Percentiles rank a stretch among this genome's conserved stretches.
Evolutionary conservation across 2,329 filamentous ascomycete genomes (phyloP).

Genomic region (Pestalotiopsis sp.): DNA sequence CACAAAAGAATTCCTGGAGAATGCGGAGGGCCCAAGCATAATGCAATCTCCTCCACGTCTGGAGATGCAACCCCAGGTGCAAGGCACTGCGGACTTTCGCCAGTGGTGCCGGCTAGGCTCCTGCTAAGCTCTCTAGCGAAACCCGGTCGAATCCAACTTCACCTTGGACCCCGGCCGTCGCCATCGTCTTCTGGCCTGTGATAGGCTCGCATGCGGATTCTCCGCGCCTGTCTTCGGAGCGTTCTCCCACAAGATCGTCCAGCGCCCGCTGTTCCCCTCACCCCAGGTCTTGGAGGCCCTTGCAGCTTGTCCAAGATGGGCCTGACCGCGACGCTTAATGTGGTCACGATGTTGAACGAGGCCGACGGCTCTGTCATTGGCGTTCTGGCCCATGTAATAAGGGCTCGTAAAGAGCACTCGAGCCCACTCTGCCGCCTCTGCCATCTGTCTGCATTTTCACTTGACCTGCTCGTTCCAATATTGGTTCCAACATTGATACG

Average conservation of each 20-base stretch:
- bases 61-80: conserved; percentile 3
- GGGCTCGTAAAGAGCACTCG: conserved; percentile 1
- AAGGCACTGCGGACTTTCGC: neutral
- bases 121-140: neutral
- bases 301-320: conserved; percentile 11
- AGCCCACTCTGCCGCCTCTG: neutral
- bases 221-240: conserved; percentile 4
- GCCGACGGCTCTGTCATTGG: neutral
- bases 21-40: conserved; percentile 11
- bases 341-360: conserved; percentile 13
- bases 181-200: neutral
- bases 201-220: conserved; percentile 7
- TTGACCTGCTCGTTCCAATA: neutral
- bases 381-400: conserved; percentile 2
- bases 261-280: conserved; percentile 3
- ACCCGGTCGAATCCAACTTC: conserved; percentile 1
- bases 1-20: neutral
- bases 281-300: conserved; percentile 1
- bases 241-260: conserved; percentile 1
- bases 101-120: neutral
- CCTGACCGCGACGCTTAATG: conserved; percentile 4
- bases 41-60: conserved; percentile 8
- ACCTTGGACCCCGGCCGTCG: neutral
- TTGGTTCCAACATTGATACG: neutral
- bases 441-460: neutral